A percentile compares a stretch with the other conserved stretches of the same genome.
These are phyloP conservation scores for Huntiella bhutanensis DNA, from an alignment of 2,329 filamentous ascomycete genomes.

Conservation along the genomic window DNA sequence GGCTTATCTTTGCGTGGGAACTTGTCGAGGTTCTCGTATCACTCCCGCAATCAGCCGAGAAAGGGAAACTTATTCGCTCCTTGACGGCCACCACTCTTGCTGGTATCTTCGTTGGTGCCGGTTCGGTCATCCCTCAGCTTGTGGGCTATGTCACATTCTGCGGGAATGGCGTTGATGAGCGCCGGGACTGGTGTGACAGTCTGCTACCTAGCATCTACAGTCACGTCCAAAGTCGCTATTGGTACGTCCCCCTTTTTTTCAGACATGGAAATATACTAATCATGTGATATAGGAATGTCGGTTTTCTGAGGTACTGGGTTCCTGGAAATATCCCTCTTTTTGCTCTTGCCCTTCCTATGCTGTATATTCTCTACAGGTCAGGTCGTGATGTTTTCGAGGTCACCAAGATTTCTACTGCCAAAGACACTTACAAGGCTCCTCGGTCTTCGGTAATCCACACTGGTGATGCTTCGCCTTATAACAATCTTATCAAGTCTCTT, in stretches of 20 bases:
- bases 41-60: background rate
- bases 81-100: conserved; percentile 38
- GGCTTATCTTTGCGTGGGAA: conserved; percentile 49
- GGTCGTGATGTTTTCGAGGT: background rate
- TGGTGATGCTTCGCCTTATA: conserved; percentile 8
- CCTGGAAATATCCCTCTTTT: conserved; percentile 74
- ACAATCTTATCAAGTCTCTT: conserved; percentile 31
- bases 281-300: conserved; percentile 48
- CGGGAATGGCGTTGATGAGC: conserved; percentile 13
- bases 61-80: conserved; percentile 29
- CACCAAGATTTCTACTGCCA: background rate
- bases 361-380: conserved; percentile 35
- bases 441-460: background rate
- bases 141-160: conserved; percentile 61
- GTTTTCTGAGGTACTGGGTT: conserved; percentile 83
- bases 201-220: conserved; percentile 72
- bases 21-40: conserved; percentile 20
- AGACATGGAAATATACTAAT: background rate
- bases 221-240: conserved; percentile 80
- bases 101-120: conserved; percentile 47
- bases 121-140: conserved; percentile 53
- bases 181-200: conserved; percentile 54
- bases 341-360: conserved; percentile 59
- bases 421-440: background rate
- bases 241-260: conserved; percentile 36